phyloP scores from a whole-genome alignment of 306 rosid species.

The Trichosanthes truncata region DNA sequence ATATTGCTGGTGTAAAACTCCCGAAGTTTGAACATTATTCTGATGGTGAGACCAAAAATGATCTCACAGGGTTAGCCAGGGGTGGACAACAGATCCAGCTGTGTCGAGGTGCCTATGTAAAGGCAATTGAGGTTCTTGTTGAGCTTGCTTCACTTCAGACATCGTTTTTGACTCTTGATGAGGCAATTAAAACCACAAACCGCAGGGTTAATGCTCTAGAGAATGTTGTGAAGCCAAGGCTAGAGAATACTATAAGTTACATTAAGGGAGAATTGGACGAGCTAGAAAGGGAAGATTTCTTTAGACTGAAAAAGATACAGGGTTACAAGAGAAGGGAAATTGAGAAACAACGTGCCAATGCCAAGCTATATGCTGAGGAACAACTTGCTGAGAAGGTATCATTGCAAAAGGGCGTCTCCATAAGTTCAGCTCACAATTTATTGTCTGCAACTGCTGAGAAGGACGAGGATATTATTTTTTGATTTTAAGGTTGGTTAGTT shows the following conservation, averaged over 20 bases:
- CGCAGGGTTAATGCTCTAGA: slow-evolving; percentile 93
- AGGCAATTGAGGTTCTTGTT: slow-evolving; percentile 87
- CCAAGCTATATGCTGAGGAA: slow-evolving; percentile 39
- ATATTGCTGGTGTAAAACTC: slow-evolving; percentile 84
- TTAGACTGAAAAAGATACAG: slow-evolving; percentile 89
- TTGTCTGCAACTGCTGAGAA: slow-evolving; percentile 42
- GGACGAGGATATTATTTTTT: slow-evolving; percentile 80
- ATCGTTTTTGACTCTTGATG: slow-evolving; percentile 86
- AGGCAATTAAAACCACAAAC: slow-evolving; percentile 82
- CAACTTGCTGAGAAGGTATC: slow-evolving; percentile 44
- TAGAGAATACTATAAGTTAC: slow-evolving; percentile 80
- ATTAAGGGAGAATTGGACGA: slow-evolving; percentile 91
- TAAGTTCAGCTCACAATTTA: slow-evolving; percentile 42
- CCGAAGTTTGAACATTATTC: slow-evolving; percentile 72
- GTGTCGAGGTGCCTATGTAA: slow-evolving; percentile 78
- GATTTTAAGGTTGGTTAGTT: slow-evolving; percentile 13
- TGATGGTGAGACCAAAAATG: slow-evolving; percentile 72
- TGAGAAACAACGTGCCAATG: slow-evolving; percentile 48
- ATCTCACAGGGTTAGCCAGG: slow-evolving; percentile 84
- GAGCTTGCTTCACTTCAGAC: slow-evolving; percentile 97
- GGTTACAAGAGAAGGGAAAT: slow-evolving; percentile 79
- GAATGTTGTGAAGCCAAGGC: slow-evolving; percentile 78
- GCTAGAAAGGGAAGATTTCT: slow-evolving; percentile 93
- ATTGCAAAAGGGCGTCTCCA: slow-evolving; percentile 45
- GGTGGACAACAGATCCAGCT: slow-evolving; percentile 93